Evolutionary conservation across 495 filamentous ascomycete species (phyloP).

Genomic region (Tuber umbilicatum): DNA sequence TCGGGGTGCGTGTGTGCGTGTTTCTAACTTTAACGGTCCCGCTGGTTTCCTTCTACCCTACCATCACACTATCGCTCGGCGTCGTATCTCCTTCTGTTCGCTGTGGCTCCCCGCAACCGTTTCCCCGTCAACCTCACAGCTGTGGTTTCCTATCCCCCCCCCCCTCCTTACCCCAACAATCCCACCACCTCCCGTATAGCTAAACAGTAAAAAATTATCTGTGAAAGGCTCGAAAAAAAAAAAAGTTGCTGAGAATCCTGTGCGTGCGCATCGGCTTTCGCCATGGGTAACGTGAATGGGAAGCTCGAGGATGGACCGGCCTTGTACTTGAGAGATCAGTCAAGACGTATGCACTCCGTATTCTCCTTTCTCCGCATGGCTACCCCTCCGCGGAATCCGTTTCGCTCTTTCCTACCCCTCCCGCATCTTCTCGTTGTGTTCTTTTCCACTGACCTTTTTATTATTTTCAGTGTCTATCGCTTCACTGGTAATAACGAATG

Average conservation of each 20-base stretch:
- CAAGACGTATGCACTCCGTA: conserved; percentile 55
- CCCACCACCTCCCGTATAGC: conserved; percentile 1
- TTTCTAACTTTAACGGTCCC: neutral
- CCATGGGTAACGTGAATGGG: conserved; percentile 91
- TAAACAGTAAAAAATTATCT: neutral
- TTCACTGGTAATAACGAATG: conserved; percentile 69
- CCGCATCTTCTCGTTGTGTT: conserved; percentile 14
- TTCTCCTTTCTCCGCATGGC: conserved; percentile 16
- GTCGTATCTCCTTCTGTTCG: neutral
- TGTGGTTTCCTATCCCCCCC: neutral
- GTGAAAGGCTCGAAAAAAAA: neutral
- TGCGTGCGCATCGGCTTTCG: conserved; percentile 22
- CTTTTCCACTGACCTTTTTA: conserved; percentile 10
- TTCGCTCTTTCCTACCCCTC: conserved; percentile 37
- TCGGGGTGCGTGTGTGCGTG: neutral
- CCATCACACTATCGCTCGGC: neutral
- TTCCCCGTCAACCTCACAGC: conserved; percentile 1
- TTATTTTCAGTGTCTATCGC: conserved; percentile 68
- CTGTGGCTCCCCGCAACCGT: conserved; percentile 2
- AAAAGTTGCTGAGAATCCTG: conserved; percentile 19
- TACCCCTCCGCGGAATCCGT: conserved; percentile 20
- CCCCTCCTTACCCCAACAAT: neutral
- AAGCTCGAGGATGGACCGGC: conserved; percentile 76
- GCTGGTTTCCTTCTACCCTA: neutral
- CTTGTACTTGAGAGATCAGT: conserved; percentile 85